Evolutionary conservation across 2,329 filamentous ascomycete genomes (phyloP), one percentile per base, ranked within the genome.

Genomic region (Peltaster fructicola): DNA sequence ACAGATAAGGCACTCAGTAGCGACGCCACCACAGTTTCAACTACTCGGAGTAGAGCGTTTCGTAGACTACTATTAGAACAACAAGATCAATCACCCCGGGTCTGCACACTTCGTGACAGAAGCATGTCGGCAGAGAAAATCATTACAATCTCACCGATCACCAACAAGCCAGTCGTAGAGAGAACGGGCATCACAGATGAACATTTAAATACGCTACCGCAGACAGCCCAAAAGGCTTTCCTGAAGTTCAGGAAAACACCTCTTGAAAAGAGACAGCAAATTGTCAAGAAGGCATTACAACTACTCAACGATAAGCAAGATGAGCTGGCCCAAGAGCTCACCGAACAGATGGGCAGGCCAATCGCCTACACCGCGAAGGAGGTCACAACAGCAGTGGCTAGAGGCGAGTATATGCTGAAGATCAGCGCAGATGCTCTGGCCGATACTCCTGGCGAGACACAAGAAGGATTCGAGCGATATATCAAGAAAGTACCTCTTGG

Each of bases 281-380:
- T 92, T 36, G 71, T 93, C 41, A 72, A 68, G 41, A 79, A 76
- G 43, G 82, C 84, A 1, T 56, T 95, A 21, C 65, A 73, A 33
- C 53, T 79, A 4, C 60, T 95, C 14, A 53, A 57, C 9, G 65
- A 70, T 24, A 73, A 70, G 47, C 67, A 82, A 50, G 75, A 88
- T 69, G 76, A 72, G 33, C 61, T 95, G 16, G 82, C 76, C 5
- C 65, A 69, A 38, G 84, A 93, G 50, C 57, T 95, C 31, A 93
- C 84, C 0, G 73, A 80, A 48, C 84, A 95, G 57, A 95, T 95
- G 84, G 85, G 85, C 20, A 67, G 85, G 11, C 85, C 85, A 16
- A 92, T 93, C 42, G 67, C 76, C 17, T 93, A 85, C 50, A 78
- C 79, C 0, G 72, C 65, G 22, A 81, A 72, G 38, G 85, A 95